Base-by-base conservation (phyloP, 352 stramenopile genomes). In the Pythium sp. region DNA sequence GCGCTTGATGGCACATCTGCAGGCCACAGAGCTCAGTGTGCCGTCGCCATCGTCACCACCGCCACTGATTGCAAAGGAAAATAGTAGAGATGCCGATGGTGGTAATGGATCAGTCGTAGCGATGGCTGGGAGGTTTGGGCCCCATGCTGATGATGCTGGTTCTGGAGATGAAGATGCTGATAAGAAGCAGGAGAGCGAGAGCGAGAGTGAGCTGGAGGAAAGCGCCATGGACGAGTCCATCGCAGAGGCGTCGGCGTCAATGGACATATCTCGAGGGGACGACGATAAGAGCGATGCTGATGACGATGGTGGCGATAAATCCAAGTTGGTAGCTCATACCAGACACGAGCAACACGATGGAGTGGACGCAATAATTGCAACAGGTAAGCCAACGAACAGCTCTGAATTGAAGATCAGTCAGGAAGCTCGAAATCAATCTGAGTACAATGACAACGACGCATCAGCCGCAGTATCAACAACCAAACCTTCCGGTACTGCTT, bases 1-100 rank as follows among this genome's bases (percentile, higher is more conserved):
- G 62, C 76, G 72, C 59, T 65, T 95, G n/a, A 73, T 93, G 18
- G 65, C 87, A 43, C 79, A 86, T 67, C 47, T 90, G 24, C 72
- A 80, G 22, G 53, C 9, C 5, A 41, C 58, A 28, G 72, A 74
- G 14, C 20, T 58, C 5, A 62, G 49, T 9, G 58, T 41, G 15
- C 60, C 64, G 15, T 0, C 30, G 1, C 2, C 30, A 32, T 32
- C 30, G 30, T 32, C 30, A 32, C 30, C 62, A 12, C 15, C 34
- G 11, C 26, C 30, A 26, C 1, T 6, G 49, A 8, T 5, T 6
- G 26, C 24, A 14, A 38, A 18, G 12, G 24, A 15, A 11, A 38
- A 57, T 43, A 34, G 5, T 53, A 18, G 11, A n/a, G 36, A 15
- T 24, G 36, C 3, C 20, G 28, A 58, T 41, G 57, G 2, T 51